Evolutionary conservation across 1,139 yeast genomes (phyloP).

Genomic region (Hyphopichia wangnamkhiaoensis): DNA sequence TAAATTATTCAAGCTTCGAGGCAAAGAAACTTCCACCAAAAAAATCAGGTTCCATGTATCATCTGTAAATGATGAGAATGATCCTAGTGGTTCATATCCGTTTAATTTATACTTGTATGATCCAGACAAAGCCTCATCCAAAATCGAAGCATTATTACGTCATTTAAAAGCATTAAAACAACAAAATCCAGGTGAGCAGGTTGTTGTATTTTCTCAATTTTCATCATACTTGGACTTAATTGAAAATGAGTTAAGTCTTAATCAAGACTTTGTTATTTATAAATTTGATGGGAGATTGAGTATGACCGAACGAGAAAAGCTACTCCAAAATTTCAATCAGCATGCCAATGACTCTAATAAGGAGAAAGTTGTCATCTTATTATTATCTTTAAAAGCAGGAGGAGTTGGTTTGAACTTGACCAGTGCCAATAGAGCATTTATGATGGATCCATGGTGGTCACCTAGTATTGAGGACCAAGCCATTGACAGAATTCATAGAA

Average conservation of each 20-base stretch:
- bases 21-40: slow-evolving; percentile 27
- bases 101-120: slow-evolving; percentile 45
- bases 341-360: slow-evolving; percentile 22
- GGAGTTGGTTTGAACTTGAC: slow-evolving; percentile 94
- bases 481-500: slow-evolving; percentile 88
- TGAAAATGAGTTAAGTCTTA: slow-evolving; percentile 54
- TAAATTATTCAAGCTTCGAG: slow-evolving; percentile 41
- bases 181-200: slow-evolving; percentile 64
- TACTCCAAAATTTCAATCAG: slow-evolving; percentile 55
- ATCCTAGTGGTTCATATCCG: slow-evolving; percentile 20
- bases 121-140: slow-evolving; percentile 64
- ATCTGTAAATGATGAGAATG: slow-evolving; percentile 9
- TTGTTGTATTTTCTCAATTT: slow-evolving; percentile 90
- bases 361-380: slow-evolving; percentile 52
- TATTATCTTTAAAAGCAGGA: slow-evolving; percentile 87
- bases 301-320: slow-evolving; percentile 63
- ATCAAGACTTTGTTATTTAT: slow-evolving; percentile 40
- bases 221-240: slow-evolving; percentile 80
- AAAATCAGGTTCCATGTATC: slow-evolving; percentile 36
- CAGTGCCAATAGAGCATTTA: slow-evolving; percentile 79
- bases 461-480: slow-evolving; percentile 95
- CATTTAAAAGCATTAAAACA: slow-evolving; percentile 57
- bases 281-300: slow-evolving; percentile 83
- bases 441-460: slow-evolving; percentile 99
- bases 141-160: slow-evolving; percentile 66